Base-by-base conservation (phyloP, 257 asterid species). In the Nemophila menziesii region DNA sequence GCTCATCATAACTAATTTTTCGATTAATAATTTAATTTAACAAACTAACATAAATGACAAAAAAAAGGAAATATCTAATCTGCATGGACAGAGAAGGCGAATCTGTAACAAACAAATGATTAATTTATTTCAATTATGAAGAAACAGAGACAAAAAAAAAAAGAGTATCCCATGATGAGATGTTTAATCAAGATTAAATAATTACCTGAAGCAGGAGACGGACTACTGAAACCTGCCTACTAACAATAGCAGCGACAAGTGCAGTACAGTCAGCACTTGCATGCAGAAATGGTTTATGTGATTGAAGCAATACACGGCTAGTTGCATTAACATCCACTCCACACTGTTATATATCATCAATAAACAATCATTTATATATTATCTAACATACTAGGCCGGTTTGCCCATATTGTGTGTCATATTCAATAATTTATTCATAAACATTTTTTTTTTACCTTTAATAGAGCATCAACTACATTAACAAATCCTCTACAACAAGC, bases 221-320 rank as follows among this genome's bases (percentile, higher is more conserved):
- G 39, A 82, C 94, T 14, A 58, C 77, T 37, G 85, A 69, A 40
- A 67, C 66, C 67, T 82, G 94, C 63, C 86, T 64, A 58, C 80
- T 66, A 63, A 82, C 84, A 41, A 79, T 58, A 39, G 94, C 92
- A 40, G 85, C 92, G 53, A 76, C 92, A 48, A 82, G 82, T 22
- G 85, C 85, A 19, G 67, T 56, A 52, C 94, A 79, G 65, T 79
- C 82, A 3, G 54, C 74, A 65, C 71, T 82, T 49, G 87, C 55
- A 58, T 79, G 85, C 61, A 82, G 70, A 62, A 77, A 66, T 21
- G 94, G 94, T 45, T 78, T 75, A 54, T 56, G 55, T 33, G 94
- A 82, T 43, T 71, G 94, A 57, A 82, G 82, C 71, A 82, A 58
- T 54, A 73, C 60, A 24, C 94, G 87, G 27, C 65, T 73, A 41